Percentiles rank a stretch among this genome's conserved stretches.
Conservation (phyloP, 352 stramenopile species). For the Globisporangium paroecandrum region DNA sequence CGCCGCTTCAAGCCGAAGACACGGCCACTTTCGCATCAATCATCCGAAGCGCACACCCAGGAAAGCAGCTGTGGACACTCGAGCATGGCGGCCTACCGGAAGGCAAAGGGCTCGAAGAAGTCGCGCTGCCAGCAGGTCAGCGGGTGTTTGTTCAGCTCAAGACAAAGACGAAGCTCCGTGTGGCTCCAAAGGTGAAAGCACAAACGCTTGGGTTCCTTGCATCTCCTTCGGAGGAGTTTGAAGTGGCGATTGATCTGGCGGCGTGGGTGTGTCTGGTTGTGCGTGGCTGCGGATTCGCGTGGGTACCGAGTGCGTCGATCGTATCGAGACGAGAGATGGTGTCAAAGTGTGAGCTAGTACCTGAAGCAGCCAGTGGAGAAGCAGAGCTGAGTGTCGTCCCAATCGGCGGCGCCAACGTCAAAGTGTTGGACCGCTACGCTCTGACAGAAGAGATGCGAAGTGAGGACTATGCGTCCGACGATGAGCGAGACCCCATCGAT, state of each 20-base stretch:
- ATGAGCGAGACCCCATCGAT: too few relatives aligned
- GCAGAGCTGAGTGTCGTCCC: neutral
- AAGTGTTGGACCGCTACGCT: neutral
- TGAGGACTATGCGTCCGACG: neutral
- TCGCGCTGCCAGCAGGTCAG: slow-evolving; percentile 15
- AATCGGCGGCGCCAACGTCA: neutral
- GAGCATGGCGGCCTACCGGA: slow-evolving; percentile 19
- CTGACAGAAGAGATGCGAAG: neutral
- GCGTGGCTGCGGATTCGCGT: slow-evolving; percentile 32
- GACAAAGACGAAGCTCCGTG: neutral
- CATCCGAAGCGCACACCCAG: slow-evolving; percentile 21
- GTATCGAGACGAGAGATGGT: slow-evolving; percentile 6
- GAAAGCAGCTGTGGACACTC: slow-evolving; percentile 17
- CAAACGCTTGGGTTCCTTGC: neutral
- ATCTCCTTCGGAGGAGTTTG: neutral
- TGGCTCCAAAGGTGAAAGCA: neutral
- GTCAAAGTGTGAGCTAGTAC: slow-evolving; percentile 10
- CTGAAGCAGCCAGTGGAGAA: neutral
- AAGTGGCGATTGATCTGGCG: slow-evolving; percentile 19
- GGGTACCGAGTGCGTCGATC: slow-evolving; percentile 18
- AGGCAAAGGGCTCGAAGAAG: slow-evolving; percentile 26
- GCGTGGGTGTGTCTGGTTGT: slow-evolving; percentile 33
- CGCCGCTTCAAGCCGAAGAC: slow-evolving; percentile 19
- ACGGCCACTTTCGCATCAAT: slow-evolving; percentile 14
- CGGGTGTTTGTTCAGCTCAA: neutral